These are phyloP conservation scores for Calocybe gangraenosa DNA, from an alignment of 768 basidiomycete species.

Conservation along the genomic window DNA sequence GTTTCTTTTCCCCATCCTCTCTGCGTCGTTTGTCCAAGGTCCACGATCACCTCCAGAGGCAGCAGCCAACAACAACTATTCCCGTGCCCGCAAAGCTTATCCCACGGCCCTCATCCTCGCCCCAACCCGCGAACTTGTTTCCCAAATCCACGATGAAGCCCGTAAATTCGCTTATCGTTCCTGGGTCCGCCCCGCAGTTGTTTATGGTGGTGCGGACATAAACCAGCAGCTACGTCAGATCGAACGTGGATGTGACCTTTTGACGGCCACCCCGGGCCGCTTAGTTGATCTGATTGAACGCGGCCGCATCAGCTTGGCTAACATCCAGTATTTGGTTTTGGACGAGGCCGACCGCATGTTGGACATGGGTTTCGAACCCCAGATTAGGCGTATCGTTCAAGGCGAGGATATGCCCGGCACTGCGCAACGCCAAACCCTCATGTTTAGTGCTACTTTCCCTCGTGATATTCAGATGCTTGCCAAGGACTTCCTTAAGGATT, in stretches of 20 bases:
- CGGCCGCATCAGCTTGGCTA: constrained; percentile 92
- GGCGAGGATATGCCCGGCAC: constrained; percentile 98
- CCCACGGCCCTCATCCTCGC: constrained; percentile 97
- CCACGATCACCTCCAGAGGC: constrained; percentile 68
- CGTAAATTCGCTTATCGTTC: constrained; percentile 99
- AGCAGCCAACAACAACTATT: constrained; percentile 45
- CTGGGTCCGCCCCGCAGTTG: constrained; percentile 98
- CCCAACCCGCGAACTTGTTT: constrained; percentile 97
- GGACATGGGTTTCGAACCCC: constrained; percentile 99
- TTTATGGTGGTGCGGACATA: constrained; percentile 99
- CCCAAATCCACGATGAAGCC: constrained; percentile 98
- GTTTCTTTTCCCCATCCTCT: constrained; percentile 98
- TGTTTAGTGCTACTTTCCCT: constrained; percentile 99
- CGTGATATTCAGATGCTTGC: constrained; percentile 97
- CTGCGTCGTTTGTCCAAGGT: constrained; percentile 82
- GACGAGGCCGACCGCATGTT: constrained; percentile 99
- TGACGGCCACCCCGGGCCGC: constrained; percentile 96
- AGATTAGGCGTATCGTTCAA: constrained; percentile 97
- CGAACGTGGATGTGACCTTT: constrained; percentile 95
- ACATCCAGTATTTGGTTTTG: constrained; percentile 96
- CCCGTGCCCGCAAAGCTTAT: constrained; percentile 82
- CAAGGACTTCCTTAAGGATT: constrained; percentile 95
- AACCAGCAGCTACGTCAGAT: constrained; percentile 90
- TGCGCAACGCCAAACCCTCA: constrained; percentile 91
- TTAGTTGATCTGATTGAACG: constrained; percentile 98